Evolutionary conservation across 208 protist species (phyloP), one percentile per base, ranked within the genome.

Genomic region (Acanthamoeba royreba): DNA sequence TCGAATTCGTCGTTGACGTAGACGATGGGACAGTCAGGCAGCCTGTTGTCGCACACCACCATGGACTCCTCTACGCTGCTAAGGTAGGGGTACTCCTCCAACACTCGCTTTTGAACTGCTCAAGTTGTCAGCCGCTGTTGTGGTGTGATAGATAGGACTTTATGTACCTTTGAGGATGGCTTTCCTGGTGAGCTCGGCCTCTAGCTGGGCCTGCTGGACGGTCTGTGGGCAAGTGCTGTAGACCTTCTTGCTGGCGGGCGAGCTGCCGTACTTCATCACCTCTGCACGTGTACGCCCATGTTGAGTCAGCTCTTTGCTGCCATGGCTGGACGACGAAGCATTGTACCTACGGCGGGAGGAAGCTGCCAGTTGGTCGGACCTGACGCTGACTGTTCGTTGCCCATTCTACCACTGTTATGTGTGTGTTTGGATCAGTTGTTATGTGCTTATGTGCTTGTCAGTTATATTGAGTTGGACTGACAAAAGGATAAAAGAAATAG

Each of bases 1-100:
- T 85, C 74, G 43, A 85, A 85, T 28, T 85, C 43, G 43, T 85
- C 74, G 43, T 85, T 85, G 25, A 53, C 74, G n/a, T 53, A 85
- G 43, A 85, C 74, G 15, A 85, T 85, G 45, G 74, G 74, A 25
- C 74, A 85, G 43, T 85, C 74, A 4, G 9, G 74, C 43, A 38
- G 74, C 43, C 45, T n/a, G n/a, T 55, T 55, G n/a, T 85, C 74
- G 13, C 49, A 69, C 3, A 61, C 83, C 31, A 90, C 49, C 45
- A 90, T 90, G 1, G 83, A 90, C 83, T 90, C 83, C 5, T 90
- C n/a, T 0, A 90, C 83, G 4, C 17, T 33, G 52, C 35, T 47
- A 17, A 90, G 4, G 52, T 72, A 90, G 4, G 83, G 83, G 53
- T 90, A 90, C 25, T 90, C 83, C 0, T 45, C 25, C 38, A 69